Evolutionary conservation across 306 rosid genomes (phyloP).

Genomic region (Erythrophleum fordii): DNA sequence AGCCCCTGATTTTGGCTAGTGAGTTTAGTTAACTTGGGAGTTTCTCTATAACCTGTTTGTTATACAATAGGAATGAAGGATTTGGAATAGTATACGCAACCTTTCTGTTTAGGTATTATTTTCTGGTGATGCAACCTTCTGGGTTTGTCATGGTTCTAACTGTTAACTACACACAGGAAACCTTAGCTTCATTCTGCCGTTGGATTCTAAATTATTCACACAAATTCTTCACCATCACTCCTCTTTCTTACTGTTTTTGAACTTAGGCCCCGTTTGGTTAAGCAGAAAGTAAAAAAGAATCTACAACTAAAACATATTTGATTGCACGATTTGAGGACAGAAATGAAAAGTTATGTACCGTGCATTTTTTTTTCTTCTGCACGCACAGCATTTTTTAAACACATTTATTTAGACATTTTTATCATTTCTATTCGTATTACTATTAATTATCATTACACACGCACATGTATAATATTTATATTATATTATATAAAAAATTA

Average conservation of each 20-base stretch:
- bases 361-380: no score
- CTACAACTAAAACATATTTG: no score
- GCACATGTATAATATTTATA: no score
- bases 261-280: no score
- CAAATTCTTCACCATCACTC: background rate
- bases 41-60: background rate
- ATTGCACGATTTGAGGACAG: no score
- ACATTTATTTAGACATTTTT: no score
- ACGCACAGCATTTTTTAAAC: no score
- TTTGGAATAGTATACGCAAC: background rate
- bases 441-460: no score
- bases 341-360: no score
- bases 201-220: background rate
- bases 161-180: background rate
- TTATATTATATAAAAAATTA: no score
- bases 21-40: background rate
- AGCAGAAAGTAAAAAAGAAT: no score
- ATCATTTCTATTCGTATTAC: no score
- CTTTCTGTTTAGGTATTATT: background rate
- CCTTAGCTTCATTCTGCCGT: background rate
- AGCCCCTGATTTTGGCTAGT: background rate
- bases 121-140: background rate
- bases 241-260: background rate
- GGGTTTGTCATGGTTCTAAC: background rate
- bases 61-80: background rate